Evolutionary conservation across 805 yeast species (phyloP), one percentile per base, ranked within the genome.

Genomic region (Isabelozyma pseudorhagii): DNA sequence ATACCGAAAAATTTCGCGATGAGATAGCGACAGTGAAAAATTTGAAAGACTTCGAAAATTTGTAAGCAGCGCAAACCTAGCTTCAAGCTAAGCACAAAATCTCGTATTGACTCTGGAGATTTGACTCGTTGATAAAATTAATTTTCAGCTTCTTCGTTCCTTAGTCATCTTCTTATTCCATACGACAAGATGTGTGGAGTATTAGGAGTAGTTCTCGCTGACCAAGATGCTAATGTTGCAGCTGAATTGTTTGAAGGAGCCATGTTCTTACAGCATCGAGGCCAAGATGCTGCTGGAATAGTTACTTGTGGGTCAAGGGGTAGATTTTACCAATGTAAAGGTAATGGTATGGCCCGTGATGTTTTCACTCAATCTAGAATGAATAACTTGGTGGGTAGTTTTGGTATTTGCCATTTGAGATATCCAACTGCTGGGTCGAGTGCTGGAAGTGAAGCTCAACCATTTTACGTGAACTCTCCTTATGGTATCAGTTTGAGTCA

Each of bases 261-360:
- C 54, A 82, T 91, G 73, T 93, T 87, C 67, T 75, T 94, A 53
- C 99, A 94, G 67, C 99, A 94, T 66, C 82, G 99, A 64, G 99
- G 99, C 43, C 99, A 94, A 74, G 99, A 94, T 68, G 99, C 99
- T 9, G 97, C 97, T n/a, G 99, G 99, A 55, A 93, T 94, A 48
- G 94, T 90, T 21, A 94, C 99, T 7, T 90, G 97, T 67, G 98
- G 97, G 48, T 77, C 87, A 42, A 84, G 93, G 53, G 99, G 98
- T 55, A 80, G 99, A 51, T 80, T 94, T 51, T 92, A 89, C 73
- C 98, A 93, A 73, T 94, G 99, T 70, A 94, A 94, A 74, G 99
- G 99, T 61, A 93, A 91, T 68, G 99, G 99, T 57, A 89, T 94
- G 97, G 98, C 97, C 51, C 81, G 96, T 61, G 99, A 94, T 64